Percentiles rank a stretch among this genome's conserved stretches.
phyloP scores from a whole-genome alignment of 176 grass and related monocot species.

The Leersia perrieri region DNA sequence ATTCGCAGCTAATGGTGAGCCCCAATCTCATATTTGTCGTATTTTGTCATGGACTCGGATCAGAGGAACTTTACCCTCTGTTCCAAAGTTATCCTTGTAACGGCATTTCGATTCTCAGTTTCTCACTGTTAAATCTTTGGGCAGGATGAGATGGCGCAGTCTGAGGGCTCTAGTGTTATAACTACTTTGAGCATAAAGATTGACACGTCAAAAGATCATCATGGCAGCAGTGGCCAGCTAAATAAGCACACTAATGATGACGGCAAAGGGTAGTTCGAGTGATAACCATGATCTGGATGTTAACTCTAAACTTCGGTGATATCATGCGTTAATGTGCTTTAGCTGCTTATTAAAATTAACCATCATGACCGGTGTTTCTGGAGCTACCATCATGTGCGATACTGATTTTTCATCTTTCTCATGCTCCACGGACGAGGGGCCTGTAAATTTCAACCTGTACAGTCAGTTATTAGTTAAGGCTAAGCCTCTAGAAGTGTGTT shows the following conservation, averaged over 20 bases:
- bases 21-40: not conserved
- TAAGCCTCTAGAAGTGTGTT: not conserved
- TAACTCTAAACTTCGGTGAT: not conserved
- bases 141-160: slow-evolving; percentile 46
- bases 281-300: not conserved
- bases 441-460: slow-evolving; percentile 12
- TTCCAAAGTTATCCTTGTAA: not conserved
- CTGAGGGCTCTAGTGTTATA: slow-evolving; percentile 10
- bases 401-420: not conserved
- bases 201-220: slow-evolving; percentile 20
- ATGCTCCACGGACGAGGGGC: not conserved
- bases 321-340: not conserved
- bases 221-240: not conserved
- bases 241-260: not conserved
- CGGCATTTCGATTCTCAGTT: not conserved
- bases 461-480: not conserved
- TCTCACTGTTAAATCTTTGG: not conserved
- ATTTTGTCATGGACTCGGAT: not conserved
- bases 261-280: slow-evolving; percentile 24
- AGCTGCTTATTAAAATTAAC: not conserved
- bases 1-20: slow-evolving; percentile 54
- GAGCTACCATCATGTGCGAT: not conserved
- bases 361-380: not conserved
- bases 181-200: slow-evolving; percentile 40
- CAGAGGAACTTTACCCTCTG: not conserved